Evolutionary conservation across 2,329 filamentous ascomycete species (phyloP), one percentile per base, ranked within the genome.

Genomic region (Drechslerella dactyloides): DNA sequence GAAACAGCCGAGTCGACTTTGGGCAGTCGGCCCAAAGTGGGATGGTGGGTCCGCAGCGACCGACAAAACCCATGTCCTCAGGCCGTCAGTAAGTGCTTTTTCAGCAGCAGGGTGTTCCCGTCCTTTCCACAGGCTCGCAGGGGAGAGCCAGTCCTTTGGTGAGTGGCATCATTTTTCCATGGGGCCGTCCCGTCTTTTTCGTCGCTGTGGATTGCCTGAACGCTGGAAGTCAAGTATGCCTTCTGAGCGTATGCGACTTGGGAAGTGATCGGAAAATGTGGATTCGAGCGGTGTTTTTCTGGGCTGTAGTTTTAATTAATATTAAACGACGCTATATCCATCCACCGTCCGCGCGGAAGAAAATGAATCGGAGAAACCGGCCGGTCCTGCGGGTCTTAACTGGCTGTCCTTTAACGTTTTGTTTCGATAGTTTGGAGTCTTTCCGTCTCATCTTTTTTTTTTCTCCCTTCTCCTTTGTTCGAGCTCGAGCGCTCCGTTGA

Each of bases 151-250:
- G 44, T n/a, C 19, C 17, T 40, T 51, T 44, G n/a, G 21, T 24
- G 63, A 70, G 66, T 70, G 66, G 66, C 66, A 70, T 70, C 66
- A 70, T 70, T 70, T n/a, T 27, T 59, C 46, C 59, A 70, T 63
- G 66, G 66, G 64, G 59, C 50, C 59, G 48, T 70, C 52, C 66
- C 66, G 66, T 56, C 59, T 55, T 59, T 52, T 46, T 46, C 30
- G 35, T 23, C 3, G n/a, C n/a, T n/a, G n/a, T n/a, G n/a, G n/a
- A n/a, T n/a, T n/a, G n/a, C n/a, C n/a, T n/a, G n/a, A n/a, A n/a
- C n/a, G n/a, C n/a, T n/a, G n/a, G n/a, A n/a, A n/a, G n/a, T n/a
- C n/a, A n/a, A n/a, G n/a, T n/a, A n/a, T n/a, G n/a, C n/a, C n/a
- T n/a, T n/a, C n/a, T n/a, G n/a, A n/a, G n/a, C n/a, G 8, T 19